phyloP scores from a whole-genome alignment of 108 stramenopile genomes.

The Asterionellopsis glacialis region DNA sequence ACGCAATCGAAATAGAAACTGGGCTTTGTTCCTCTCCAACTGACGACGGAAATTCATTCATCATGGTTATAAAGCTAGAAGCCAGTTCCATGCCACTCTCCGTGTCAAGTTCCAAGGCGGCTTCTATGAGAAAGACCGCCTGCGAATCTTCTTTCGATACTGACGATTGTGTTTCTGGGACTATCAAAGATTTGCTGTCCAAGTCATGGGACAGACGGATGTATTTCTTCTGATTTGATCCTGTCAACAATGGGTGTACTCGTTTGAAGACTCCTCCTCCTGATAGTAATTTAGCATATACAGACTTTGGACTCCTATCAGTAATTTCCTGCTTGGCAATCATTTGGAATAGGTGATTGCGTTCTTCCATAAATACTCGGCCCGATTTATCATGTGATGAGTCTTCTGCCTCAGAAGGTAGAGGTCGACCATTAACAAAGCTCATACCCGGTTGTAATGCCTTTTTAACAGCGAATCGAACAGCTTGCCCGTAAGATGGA shows the following conservation, averaged over 20 bases:
- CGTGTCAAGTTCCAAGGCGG: slow-evolving; percentile 47
- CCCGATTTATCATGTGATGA: slow-evolving; percentile 26
- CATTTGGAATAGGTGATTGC: slow-evolving; percentile 43
- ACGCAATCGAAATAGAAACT: slow-evolving; percentile 37
- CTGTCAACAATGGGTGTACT: slow-evolving; percentile 57
- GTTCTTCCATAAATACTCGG: slow-evolving; percentile 57
- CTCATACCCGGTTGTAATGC: slow-evolving; percentile 65
- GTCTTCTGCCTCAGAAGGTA: slow-evolving; percentile 31
- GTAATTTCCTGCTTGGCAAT: slow-evolving; percentile 54
- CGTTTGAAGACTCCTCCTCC: slow-evolving; percentile 49
- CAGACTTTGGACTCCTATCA: slow-evolving; percentile 54
- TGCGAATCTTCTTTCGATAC: slow-evolving; percentile 12
- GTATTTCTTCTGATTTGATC: slow-evolving; percentile 19
- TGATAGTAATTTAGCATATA: slow-evolving; percentile 61
- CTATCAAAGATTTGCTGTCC: slow-evolving; percentile 36
- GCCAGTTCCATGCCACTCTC: slow-evolving; percentile 31
- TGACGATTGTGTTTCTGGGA: slow-evolving; percentile 11
- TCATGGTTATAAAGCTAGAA: slow-evolving; percentile 31
- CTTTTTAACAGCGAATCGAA: slow-evolving; percentile 56
- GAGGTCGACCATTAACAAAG: slow-evolving; percentile 81
- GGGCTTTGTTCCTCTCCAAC: slow-evolving; percentile 20
- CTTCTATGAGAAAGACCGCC: slow-evolving; percentile 58
- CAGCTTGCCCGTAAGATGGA: slow-evolving; percentile 34
- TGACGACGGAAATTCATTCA: slow-evolving; percentile 22
- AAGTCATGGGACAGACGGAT: slow-evolving; percentile 29